Evolutionary conservation across 164 flowering plant genomes (phyloP), one percentile per base, ranked within the genome.

Genomic region (Cinnamomum micranthum): DNA sequence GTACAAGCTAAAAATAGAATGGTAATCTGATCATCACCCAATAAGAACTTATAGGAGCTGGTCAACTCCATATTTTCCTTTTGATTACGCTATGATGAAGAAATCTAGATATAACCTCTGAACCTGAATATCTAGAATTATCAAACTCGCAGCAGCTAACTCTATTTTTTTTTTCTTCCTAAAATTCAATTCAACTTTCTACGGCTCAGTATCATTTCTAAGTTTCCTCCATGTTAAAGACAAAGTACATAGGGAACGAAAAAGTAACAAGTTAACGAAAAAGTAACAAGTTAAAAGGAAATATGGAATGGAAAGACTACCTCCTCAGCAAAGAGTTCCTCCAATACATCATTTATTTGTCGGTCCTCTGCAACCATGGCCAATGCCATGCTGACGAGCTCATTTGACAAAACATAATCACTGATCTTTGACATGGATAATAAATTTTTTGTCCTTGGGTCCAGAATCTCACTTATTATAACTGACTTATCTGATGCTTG

Each of bases 351-450:
- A 75, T 92, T 92, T 82, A 92, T 89, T 74, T 92, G 93, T 59
- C 90, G 91, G 73, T 92, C 97, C 82, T 92, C 97, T 4, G 97
- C 93, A 62, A 90, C 97, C 94, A 92, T 92, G 51, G 97, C 94
- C 58, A 92, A 55, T 27, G 97, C 97, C 97, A 92, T 92, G 87
- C 97, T 90, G 70, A 92, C 94, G 60, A 90, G 94, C 83, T 90
- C 97, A 82, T 92, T 92, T 71, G 97, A 92, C 59, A 90, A 65
- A 74, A 92, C 97, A 78, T 90, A 92, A 80, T 92, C 97, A 78
- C 97, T 90, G 70, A 92, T 92, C 79, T 85, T 92, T 79, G 97
- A 92, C 94, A 92, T 89, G 71, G 93, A 85, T 69, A 92, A 70
- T 65, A 92, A 74, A 77, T 92, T 92, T 78, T 90, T 90, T 12